phyloP scores from a whole-genome alignment of 495 filamentous ascomycete genomes.

The Penicillium alfredii region DNA sequence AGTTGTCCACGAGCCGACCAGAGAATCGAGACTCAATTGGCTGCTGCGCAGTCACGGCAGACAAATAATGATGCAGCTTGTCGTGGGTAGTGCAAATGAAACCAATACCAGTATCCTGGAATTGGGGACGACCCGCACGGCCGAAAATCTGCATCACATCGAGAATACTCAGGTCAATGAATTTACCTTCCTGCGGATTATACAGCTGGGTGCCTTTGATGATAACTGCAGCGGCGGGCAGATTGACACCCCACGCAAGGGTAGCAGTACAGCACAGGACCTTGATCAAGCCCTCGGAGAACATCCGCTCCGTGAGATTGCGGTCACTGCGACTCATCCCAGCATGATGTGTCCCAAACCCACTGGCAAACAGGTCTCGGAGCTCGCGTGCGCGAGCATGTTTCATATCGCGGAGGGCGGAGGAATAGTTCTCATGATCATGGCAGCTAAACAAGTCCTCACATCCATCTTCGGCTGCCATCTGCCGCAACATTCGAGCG shows the following conservation, averaged over 20 bases:
- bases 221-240: conserved; percentile 87
- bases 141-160: conserved; percentile 99
- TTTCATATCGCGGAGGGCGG: conserved; percentile 74
- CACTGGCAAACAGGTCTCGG: conserved; percentile 80
- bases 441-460: conserved; percentile 63
- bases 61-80: conserved; percentile 85
- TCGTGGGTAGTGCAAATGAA: conserved; percentile 95
- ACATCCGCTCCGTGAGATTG: conserved; percentile 88
- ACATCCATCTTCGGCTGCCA: conserved; percentile 73
- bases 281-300: conserved; percentile 81
- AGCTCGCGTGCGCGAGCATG: conserved; percentile 77
- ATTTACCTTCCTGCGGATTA: conserved; percentile 91
- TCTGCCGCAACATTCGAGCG: conserved; percentile 76
- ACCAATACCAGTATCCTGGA: conserved; percentile 90
- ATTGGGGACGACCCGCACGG: conserved; percentile 94
- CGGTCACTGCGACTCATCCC: conserved; percentile 90
- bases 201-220: conserved; percentile 98
- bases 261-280: conserved; percentile 98
- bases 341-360: conserved; percentile 91
- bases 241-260: conserved; percentile 93
- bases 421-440: conserved; percentile 67
- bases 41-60: conserved; percentile 88
- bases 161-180: conserved; percentile 92
- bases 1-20: conserved; percentile 83
- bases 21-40: conserved; percentile 95